Base-by-base conservation (phyloP, 306 rosid species). In the Sechiopsis laciniata region DNA sequence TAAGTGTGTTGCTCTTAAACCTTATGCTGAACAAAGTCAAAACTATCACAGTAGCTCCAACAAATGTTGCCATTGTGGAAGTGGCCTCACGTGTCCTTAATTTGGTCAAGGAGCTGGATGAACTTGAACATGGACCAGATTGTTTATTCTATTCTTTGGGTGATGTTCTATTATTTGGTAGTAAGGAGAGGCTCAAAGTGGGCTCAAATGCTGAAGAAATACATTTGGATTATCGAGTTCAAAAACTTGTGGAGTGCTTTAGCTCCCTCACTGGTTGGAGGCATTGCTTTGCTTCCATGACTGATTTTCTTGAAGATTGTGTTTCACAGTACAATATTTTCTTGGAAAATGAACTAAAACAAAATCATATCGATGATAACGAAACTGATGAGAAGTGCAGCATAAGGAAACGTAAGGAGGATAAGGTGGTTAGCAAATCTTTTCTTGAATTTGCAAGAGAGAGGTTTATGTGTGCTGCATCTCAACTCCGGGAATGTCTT, bases 21-120 rank as follows among this genome's bases (percentile, higher is more conserved):
- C 80, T 87, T 16, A 55, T 83, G 59, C 71, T 50, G 75, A 83
- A 79, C 84, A 81, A 82, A n/a, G 40, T 29, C n/a, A 89, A 85
- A 73, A 81, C 86, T 16, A 90, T 91, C 75, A 75, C 78, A 10
- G 89, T 95, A 77, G 91, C 97, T 24, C 96, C 97, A 10, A 91
- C 96, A 20, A 89, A 91, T 76, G 84, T 86, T 76, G 91, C 97
- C 26, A 82, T 91, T 46, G 83, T 79, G 32, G 93, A 82, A 79
- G 80, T 91, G 45, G 91, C 96, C n/a, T 79, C 83, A 0, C 80
- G 85, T 19, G 81, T 89, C 53, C 59, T 89, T 75, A 78, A 78
- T 70, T 80, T 84, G 81, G 89, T 87, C 75, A 72, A 54, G 74
- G 84, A 75, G 56, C 66, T 76, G 13, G 62, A 70, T 52, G 77